phyloP scores from a whole-genome alignment of 331 rosid genomes.

The Ulmus americana region DNA sequence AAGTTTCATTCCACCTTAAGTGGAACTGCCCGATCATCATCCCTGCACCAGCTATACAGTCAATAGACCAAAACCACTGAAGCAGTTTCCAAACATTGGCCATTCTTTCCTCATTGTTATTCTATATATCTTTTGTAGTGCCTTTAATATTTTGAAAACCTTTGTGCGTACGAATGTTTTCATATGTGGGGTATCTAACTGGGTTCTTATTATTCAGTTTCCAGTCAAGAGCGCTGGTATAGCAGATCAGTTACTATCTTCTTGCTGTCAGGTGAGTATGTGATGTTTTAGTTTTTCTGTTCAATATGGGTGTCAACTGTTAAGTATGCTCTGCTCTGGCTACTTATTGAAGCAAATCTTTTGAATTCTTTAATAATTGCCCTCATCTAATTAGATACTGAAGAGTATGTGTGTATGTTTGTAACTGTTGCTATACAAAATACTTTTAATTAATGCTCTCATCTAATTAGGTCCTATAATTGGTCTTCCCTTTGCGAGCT shows the following conservation, averaged over 20 bases:
- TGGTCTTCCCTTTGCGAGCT: not conserved
- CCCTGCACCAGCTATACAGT: not conserved
- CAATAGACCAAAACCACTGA: not conserved
- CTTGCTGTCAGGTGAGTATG: slow-evolving; percentile 77
- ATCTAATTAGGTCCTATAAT: not conserved
- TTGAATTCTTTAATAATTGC: not conserved
- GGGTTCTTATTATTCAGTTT: slow-evolving; percentile 42
- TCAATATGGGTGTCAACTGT: not conserved
- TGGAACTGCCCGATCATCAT: not conserved
- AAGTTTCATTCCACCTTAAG: not conserved
- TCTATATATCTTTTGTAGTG: not conserved
- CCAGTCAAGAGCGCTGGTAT: slow-evolving; percentile 54
- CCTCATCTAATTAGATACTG: too few relatives aligned
- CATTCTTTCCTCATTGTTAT: not conserved
- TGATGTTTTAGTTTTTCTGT: not conserved
- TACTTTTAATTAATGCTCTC: not conserved
- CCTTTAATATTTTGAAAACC: slow-evolving; percentile 7
- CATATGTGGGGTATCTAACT: slow-evolving; percentile 11
- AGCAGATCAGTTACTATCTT: slow-evolving; percentile 56
- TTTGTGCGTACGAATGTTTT: slow-evolving; percentile 2
- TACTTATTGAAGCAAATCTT: not conserved
- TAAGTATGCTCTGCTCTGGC: slow-evolving; percentile 6
- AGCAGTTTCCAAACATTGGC: not conserved
- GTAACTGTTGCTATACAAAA: not conserved
- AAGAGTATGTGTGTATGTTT: not conserved